Conservation (phyloP, 2,329 filamentous ascomycete genomes). For the Tympanopsis confertula region DNA sequence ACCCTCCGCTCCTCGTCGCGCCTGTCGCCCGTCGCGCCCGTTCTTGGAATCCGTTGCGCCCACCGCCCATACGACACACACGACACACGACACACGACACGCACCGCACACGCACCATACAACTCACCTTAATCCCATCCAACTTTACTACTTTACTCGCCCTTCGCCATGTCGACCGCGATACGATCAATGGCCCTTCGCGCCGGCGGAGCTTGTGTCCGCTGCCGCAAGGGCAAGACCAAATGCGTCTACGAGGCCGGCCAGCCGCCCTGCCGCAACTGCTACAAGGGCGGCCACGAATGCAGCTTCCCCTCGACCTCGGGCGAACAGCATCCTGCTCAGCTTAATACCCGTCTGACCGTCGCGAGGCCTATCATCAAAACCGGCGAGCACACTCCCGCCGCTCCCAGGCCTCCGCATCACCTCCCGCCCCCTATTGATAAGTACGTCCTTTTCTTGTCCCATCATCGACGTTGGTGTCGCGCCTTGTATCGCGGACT, state of each 20-base stretch:
- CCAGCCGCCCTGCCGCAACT: slow-evolving; percentile 51
- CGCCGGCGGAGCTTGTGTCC: slow-evolving; percentile 48
- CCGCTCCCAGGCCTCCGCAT: too few relatives aligned
- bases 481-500: too few relatives aligned
- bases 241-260: slow-evolving; percentile 54
- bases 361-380: too few relatives aligned
- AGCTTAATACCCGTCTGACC: too few relatives aligned
- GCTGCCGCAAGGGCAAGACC: slow-evolving; percentile 53
- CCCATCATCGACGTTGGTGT: too few relatives aligned
- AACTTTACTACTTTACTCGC: not conserved
- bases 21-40: not conserved
- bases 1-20: not conserved
- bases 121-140: not conserved
- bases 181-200: slow-evolving; percentile 29
- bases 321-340: slow-evolving; percentile 44
- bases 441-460: too few relatives aligned
- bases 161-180: not conserved
- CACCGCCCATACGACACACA: not conserved
- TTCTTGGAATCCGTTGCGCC: not conserved
- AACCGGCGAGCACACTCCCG: too few relatives aligned
- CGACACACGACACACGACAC: not conserved
- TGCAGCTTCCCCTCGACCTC: slow-evolving; percentile 51
- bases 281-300: slow-evolving; percentile 51
- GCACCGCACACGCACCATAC: not conserved
- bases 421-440: too few relatives aligned